Percentiles rank a stretch among this genome's conserved stretches.
These are phyloP conservation scores for Cryptosporidium bovis DNA, from an alignment of 169 alveolate species.

Conservation along the genomic window DNA sequence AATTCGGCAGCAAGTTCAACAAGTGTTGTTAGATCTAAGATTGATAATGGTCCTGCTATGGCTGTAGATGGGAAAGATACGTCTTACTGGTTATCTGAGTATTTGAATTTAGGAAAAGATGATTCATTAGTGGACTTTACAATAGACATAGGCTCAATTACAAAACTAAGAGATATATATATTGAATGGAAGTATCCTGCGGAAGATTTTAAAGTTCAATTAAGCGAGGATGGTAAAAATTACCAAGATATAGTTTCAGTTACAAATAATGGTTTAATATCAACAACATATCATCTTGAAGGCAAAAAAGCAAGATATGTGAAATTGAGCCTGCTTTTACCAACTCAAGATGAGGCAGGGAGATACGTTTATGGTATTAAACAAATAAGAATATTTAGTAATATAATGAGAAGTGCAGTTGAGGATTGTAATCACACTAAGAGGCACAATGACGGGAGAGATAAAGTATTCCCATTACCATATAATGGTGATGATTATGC, in stretches of 20 bases:
- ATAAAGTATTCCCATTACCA: constrained; percentile 59
- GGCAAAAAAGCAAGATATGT: constrained; percentile 72
- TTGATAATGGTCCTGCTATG: constrained; percentile 65
- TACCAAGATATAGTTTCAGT: constrained; percentile 19
- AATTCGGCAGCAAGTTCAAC: constrained; percentile 70
- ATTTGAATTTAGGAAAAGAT: background rate
- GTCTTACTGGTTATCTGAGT: constrained; percentile 59
- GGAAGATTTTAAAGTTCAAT: constrained; percentile 25
- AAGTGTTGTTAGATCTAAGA: constrained; percentile 16
- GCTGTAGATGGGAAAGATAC: constrained; percentile 72
- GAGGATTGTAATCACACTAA: constrained; percentile 44
- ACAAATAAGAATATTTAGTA: constrained; percentile 59
- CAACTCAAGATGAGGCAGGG: constrained; percentile 22
- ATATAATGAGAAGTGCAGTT: constrained; percentile 64
- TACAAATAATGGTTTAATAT: constrained; percentile 32
- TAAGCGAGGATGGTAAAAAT: constrained; percentile 52
- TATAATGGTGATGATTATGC: constrained; percentile 65
- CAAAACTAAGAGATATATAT: constrained; percentile 49
- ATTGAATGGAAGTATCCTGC: constrained; percentile 74
- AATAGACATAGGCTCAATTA: constrained; percentile 39
- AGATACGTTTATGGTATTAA: constrained; percentile 56
- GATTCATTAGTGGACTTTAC: constrained; percentile 18
- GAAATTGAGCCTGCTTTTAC: constrained; percentile 8
- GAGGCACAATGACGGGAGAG: constrained; percentile 59
- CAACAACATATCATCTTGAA: constrained; percentile 50